Evolutionary conservation across 1,284 basidiomycete species (phyloP), one percentile per base, ranked within the genome.

Genomic region (Cronartium quercuum): DNA sequence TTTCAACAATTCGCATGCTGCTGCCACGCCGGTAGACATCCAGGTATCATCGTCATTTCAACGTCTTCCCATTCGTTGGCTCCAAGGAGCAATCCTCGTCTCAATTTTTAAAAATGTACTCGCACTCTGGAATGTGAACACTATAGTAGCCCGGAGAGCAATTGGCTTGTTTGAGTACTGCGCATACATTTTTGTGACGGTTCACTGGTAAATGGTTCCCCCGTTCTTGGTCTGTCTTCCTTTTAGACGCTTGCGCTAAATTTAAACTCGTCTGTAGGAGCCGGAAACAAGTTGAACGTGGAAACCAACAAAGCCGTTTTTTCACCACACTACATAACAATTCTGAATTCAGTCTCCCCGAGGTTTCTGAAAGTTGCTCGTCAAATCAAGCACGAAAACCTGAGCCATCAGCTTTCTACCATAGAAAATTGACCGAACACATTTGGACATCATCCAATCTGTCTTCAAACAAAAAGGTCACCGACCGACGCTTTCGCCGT

Each of bases 141-240:
- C 69, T 24, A 63, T 71, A 15, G 47, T 71, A 37, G 61, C 47
- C 40, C 69, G 62, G 38, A 63, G 42, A 51, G 44, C 65, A 24
- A 35, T 71, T 35, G 69, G 61, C 24, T 57, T 71, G 55, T 18
- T 62, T 1, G 62, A 65, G 64, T 71, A 71, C 35, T 40, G 63
- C 44, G 62, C 35, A 34, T 71, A 58, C 35, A 44, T 65, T 18
- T 58, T 71, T 24, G 62, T 65, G 47, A 57, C 65, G 9, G 42
- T 65, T 13, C 55, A 37, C 40, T 71, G 62, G 69, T 71, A 57
- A 71, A 61, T 41, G 38, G 15, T 37, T 21, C 40, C 2, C 40
- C 35, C 24, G 35, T n/a, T 34, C 40, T 29, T 13, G 10, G 34
- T n/a, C 47, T 29, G 15, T 18, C 21, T 1, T 51, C 21, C 13